Base-by-base conservation (phyloP, 108 stramenopile genomes). In the Thalassiosira profunda region DNA sequence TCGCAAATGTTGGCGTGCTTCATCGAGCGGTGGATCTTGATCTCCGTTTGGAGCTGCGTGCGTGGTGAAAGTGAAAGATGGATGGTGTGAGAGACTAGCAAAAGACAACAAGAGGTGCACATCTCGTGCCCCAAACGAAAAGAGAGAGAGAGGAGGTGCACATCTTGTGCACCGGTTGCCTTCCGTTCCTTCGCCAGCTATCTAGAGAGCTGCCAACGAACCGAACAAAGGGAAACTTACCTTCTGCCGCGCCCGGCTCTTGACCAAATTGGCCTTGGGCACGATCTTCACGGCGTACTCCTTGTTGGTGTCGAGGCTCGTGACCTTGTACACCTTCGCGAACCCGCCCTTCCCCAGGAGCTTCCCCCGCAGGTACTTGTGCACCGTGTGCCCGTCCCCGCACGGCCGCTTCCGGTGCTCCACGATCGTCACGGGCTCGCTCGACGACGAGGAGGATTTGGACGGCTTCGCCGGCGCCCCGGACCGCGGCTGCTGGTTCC, bases 1-100 rank as follows among this genome's bases (percentile, higher is more conserved):
- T 94, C 87, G 21, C 98, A 98, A 46, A 99, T 82, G 44, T 96
- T 67, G 14, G 74, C 64, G 68, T 99, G 99, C 58, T 94, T 92
- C 58, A 99, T 84, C 7, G 86, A 84, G 2, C 98, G 89, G 73
- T 99, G 99, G 54, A 99, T 97, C 59, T 96, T 97, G 78, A 99
- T 98, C 73, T 99, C 99, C 29, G 96, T 91, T 85, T 97, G 94
- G n/a, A 99, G 89, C 96, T 98, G 73, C 36, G 11, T 48, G 38
- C 48, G 35, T 24, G 46, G 24, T 43, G 37, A 12, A 46, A 1
- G n/a, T 33, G 55, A 58, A 3, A 18, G 45, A 46, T 42, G 24
- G 41, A 38, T 33, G 23, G 28, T n/a, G 57, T 63, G 33, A 10
- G 43, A 20, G 35, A 2, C 15, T 8, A 20, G 24, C 7, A 45